A percentile compares a stretch with the other conserved stretches of the same genome.
These are phyloP conservation scores for Gastrolobium villosum DNA, from an alignment of 306 rosid species.

Conservation along the genomic window DNA sequence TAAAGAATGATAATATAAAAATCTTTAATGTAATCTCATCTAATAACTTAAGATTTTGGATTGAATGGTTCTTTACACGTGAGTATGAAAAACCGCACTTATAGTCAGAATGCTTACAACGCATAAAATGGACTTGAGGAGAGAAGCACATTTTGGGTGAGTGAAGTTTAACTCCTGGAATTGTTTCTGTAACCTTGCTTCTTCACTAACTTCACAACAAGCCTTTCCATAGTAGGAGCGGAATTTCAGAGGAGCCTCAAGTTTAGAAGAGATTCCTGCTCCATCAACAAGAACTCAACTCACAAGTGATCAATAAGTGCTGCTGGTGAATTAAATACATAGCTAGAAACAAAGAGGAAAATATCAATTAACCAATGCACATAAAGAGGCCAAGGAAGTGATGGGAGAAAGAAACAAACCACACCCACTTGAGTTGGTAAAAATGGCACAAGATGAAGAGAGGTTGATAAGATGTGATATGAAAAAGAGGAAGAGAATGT, in stretches of 20 bases:
- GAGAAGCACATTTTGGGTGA: slow-evolving; percentile 41
- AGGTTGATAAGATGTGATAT: slow-evolving; percentile 16
- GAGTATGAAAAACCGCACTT: background rate
- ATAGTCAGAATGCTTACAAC: slow-evolving; percentile 33
- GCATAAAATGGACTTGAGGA: slow-evolving; percentile 44
- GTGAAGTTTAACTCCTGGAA: slow-evolving; percentile 34
- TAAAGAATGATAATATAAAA: no score
- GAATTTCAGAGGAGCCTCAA: slow-evolving; percentile 32
- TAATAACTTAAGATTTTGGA: no score
- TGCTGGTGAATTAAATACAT: background rate
- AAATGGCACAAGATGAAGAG: slow-evolving; percentile 28
- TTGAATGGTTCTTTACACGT: no score
- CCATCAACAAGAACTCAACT: background rate
- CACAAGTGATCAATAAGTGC: background rate
- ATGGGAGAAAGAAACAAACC: slow-evolving; percentile 7
- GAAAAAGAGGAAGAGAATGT: slow-evolving; percentile 39
- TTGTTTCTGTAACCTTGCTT: slow-evolving; percentile 41
- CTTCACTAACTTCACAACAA: slow-evolving; percentile 36
- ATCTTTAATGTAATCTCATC: no score
- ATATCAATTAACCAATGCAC: background rate
- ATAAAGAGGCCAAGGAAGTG: background rate
- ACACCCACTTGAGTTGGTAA: slow-evolving; percentile 34
- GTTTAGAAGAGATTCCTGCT: slow-evolving; percentile 41
- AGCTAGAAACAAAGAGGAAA: background rate
- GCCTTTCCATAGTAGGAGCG: slow-evolving; percentile 40